Evolutionary conservation across 352 stramenopile species (phyloP).

Genomic region (Phytophthora sp.): DNA sequence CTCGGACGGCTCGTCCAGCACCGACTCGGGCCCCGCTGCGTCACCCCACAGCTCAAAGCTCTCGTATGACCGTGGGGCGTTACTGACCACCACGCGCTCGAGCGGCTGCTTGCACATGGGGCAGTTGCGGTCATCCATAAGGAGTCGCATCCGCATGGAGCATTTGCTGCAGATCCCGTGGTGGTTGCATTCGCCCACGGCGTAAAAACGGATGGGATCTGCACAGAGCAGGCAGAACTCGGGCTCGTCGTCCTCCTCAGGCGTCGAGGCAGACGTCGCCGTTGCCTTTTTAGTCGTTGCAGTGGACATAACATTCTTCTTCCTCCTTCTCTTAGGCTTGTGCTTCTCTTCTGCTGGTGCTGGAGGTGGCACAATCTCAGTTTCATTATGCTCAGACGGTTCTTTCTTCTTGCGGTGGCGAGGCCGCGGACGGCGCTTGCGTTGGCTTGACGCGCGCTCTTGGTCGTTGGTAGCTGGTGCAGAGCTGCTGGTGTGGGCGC

Average conservation of each 20-base stretch:
- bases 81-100: conserved; percentile 72
- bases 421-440: conserved; percentile 22
- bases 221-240: conserved; percentile 74
- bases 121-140: conserved; percentile 81
- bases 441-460: conserved; percentile 8
- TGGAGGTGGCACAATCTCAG: not conserved
- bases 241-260: conserved; percentile 32
- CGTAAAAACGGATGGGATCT: conserved; percentile 71
- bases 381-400: not conserved
- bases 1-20: conserved; percentile 74
- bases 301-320: conserved; percentile 6
- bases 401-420: conserved; percentile 38
- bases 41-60: conserved; percentile 85
- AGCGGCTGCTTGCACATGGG: conserved; percentile 82
- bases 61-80: conserved; percentile 49
- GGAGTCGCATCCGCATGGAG: conserved; percentile 79
- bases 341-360: conserved; percentile 27
- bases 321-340: too few relatives aligned
- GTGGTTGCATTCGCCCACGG: conserved; percentile 82
- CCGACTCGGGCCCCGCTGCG: conserved; percentile 58
- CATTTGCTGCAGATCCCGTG: conserved; percentile 84
- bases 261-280: not conserved
- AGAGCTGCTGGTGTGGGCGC: not conserved
- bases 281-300: not conserved
- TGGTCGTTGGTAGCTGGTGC: not conserved